Evolutionary conservation across 1,139 yeast genomes (phyloP), one percentile per base, ranked within the genome.

Genomic region (Suhomyces taliae): DNA sequence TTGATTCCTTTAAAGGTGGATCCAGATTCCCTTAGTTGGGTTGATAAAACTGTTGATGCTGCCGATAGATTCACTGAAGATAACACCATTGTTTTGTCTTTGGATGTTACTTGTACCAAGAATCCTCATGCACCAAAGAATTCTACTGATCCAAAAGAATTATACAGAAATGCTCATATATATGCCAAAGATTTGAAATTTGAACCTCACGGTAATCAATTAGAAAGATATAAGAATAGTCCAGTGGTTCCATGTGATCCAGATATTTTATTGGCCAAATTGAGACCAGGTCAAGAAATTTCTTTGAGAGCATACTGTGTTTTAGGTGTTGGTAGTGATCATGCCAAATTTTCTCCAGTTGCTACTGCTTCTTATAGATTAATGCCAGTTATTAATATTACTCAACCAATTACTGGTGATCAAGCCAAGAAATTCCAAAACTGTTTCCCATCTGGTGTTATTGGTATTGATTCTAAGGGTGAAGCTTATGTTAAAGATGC

Each of bases 241-340:
- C 93, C 96, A 7, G 89, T 87, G 36, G 87, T 78, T 11, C 85
- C 95, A 14, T 76, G 88, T 54, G 91, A 89, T 66, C 97, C 97
- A 37, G 87, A 93, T 65, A 87, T 93, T 57, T 72, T 95, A 54
- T 70, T 93, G 50, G 97, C 97, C 47, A 95, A 93, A 69, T 75
- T 93, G 61, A 82, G 99, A 62, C 99, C 99, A 4, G 97, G 97
- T 45, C 99, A 93, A 72, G 98, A 93, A 67, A 91, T 93, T 54
- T 82, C 93, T 27, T 76, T 93, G 55, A 79, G 90, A 62, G 96
- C 90, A 47, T 96, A 90, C 70, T 95, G 98, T 65, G 76, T 91
- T 36, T 78, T 93, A 54, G 99, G 99, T 47, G 73, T 89, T 53
- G 99, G 99, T 45, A 73, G 90, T 33, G 99, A 93, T 65, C 99